These are phyloP conservation scores for Polytrichum commune DNA, from an alignment of 225 moss, liverwort and hornwort genomes.

Conservation along the genomic window DNA sequence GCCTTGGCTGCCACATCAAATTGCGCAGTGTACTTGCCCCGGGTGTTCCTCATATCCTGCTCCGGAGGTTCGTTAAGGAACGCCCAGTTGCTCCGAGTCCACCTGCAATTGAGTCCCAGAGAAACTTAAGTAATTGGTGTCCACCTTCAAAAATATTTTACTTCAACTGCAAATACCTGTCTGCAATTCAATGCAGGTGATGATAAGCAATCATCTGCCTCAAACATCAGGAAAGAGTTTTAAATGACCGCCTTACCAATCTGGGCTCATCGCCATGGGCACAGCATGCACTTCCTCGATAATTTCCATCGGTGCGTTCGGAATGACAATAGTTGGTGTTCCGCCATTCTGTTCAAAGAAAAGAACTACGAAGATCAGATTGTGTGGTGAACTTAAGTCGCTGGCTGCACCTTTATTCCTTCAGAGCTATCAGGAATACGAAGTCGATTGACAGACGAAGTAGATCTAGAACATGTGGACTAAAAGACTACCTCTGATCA, in stretches of 20 bases:
- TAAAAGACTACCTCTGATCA: background rate
- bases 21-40: conserved; percentile 43
- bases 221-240: too few species aligned
- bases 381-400: too few species aligned
- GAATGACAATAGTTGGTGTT: conserved; percentile 29
- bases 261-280: conserved; percentile 45
- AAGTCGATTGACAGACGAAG: background rate
- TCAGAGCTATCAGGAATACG: background rate
- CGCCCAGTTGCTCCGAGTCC: conserved; percentile 56
- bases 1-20: conserved; percentile 38
- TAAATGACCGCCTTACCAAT: conserved; percentile 24
- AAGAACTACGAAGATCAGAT: too few species aligned
- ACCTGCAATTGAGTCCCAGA: conserved; percentile 24
- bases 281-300: conserved; percentile 27
- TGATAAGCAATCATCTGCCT: too few species aligned
- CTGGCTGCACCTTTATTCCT: too few species aligned
- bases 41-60: conserved; percentile 14
- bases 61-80: conserved; percentile 52
- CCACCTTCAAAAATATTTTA: too few species aligned
- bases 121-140: too few species aligned
- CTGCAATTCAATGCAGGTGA: too few species aligned
- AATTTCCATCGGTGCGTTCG: conserved; percentile 6
- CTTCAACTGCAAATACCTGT: too few species aligned
- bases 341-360: conserved; percentile 18
- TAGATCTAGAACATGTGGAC: background rate